Evolutionary conservation across 148 eudicot species (phyloP), one percentile per base, ranked within the genome.

Genomic region (Persicaria tinctoria): DNA sequence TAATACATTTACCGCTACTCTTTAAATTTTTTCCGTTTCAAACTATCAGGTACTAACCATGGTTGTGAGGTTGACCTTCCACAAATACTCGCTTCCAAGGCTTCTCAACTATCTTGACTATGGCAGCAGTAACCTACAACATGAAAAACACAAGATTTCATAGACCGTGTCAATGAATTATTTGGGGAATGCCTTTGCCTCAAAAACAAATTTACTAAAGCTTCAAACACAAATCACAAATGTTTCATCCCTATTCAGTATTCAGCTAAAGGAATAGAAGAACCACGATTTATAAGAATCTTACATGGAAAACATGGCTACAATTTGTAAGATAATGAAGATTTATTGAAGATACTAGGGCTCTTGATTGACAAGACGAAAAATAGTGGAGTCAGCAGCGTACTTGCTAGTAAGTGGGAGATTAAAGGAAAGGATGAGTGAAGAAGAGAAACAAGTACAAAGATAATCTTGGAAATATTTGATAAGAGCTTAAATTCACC

Each of bases 81-180:
- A 92, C 69, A 66, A 47, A 20, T 8, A 88, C 82, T 70, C 97
- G 96, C 79, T 84, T 91, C 99, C 99, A 95, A 60, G 97, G 94
- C 87, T 95, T 95, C 79, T 95, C 99, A 49, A 84, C 86, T 76
- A 95, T 82, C 73, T 84, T 90, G 82, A 95, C 81, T 50, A 86
- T 86, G 75, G 97, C 89, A 76, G 92, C 80, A 46, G 92, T 83
- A 73, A 95, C 99, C 99, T 95, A 78, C 68, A 63, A 63, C 27
- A 63, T 27, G 46, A 12, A 63, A 63, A 63, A 4, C 16, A 27
- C 14, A 27, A 10, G 46, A 10, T 27, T 3, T 63, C 23, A 27
- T 63, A 27, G 68, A 50, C 53, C 10, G 12, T 63, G 68, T 63
- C n/a, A 63, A 11, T 12, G 6, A 63, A 9, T 63, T 16, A 11